Conservation (phyloP, 352 stramenopile genomes). For the Globisporangium takayamanum region DNA sequence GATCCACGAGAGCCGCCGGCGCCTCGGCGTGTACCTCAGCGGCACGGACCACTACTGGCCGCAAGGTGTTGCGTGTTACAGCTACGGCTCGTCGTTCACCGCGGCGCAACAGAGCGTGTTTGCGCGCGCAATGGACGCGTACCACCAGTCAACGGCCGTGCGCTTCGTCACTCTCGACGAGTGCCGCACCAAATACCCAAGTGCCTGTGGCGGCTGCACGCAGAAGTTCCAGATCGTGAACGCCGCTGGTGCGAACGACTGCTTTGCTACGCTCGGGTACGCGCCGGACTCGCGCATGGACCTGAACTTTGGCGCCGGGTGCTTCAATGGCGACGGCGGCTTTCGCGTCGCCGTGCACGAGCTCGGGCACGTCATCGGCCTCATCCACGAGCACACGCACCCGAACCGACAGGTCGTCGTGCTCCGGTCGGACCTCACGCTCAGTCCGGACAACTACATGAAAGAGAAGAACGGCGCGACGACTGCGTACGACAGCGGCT, state of each 20-base stretch:
- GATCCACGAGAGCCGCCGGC: constrained; percentile 31
- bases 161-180: constrained; percentile 28
- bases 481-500: constrained; percentile 28
- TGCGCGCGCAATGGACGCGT: constrained; percentile 27
- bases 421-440: constrained; percentile 30
- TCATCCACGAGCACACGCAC: constrained; percentile 47
- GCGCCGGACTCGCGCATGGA: constrained; percentile 28
- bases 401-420: constrained; percentile 36
- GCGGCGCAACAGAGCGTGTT: constrained; percentile 27
- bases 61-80: constrained; percentile 32
- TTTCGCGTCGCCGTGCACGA: constrained; percentile 35
- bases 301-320: constrained; percentile 35
- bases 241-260: constrained; percentile 20
- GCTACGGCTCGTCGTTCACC: constrained; percentile 22
- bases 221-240: constrained; percentile 30
- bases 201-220: constrained; percentile 32
- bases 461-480: constrained; percentile 21
- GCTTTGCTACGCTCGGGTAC: constrained; percentile 39
- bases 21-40: constrained; percentile 30
- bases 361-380: constrained; percentile 32
- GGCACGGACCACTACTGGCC: constrained; percentile 29
- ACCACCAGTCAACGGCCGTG: constrained; percentile 25
- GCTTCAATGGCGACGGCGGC: constrained; percentile 36
- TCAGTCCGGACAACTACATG: constrained; percentile 48
- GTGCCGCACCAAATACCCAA: constrained; percentile 22